Evolutionary conservation across 352 stramenopile species (phyloP), one percentile per base, ranked within the genome.

Genomic region (Globisporangium emineosum): DNA sequence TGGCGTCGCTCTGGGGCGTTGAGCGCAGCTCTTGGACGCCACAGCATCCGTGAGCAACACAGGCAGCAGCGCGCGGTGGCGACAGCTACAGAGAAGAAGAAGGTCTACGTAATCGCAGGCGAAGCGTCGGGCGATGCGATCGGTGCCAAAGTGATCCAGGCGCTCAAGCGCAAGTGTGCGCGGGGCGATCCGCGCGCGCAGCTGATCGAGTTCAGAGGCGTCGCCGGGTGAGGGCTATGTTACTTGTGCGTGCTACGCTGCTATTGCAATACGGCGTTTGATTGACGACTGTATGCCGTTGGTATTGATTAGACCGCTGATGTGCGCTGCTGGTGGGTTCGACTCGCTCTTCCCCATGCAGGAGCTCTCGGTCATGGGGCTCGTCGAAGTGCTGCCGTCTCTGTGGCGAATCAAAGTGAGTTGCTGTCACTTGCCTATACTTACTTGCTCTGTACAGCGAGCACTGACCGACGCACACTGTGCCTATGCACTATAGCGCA

Each of bases 71-170:
- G 49, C 19, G 2, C 17, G 15, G 7, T 17, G 9, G 1, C 15
- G n/a, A n/a, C n/a, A n/a, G n/a, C n/a, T n/a, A n/a, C n/a, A 19
- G 9, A 8, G 60, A 58, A 55, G 51, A 69, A 69, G 47, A 70
- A 62, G 13, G 51, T 93, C 13, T 93, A 91, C 37, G 55, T 93
- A 50, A 77, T 93, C 43, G 82, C 84, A 53, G 84, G 82, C 10
- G 84, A 93, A 64, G 69, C 84, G 1, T 93, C 84, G 30, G 80
- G 84, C 21, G 84, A 93, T 54, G 81, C 79, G n/a, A 91, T 93
- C 43, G 84, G 84, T 27, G 75, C 73, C 62, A 91, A 93, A 69
- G 72, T 86, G 42, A 78, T 93, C 63, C 67, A 63, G 13, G 81
- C 82, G 17, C 53, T 93, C 27, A 57, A 72, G 56, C 67, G 75